Evolutionary conservation across 2,329 filamentous ascomycete genomes (phyloP).

Genomic region (Davidsoniella virescens): DNA sequence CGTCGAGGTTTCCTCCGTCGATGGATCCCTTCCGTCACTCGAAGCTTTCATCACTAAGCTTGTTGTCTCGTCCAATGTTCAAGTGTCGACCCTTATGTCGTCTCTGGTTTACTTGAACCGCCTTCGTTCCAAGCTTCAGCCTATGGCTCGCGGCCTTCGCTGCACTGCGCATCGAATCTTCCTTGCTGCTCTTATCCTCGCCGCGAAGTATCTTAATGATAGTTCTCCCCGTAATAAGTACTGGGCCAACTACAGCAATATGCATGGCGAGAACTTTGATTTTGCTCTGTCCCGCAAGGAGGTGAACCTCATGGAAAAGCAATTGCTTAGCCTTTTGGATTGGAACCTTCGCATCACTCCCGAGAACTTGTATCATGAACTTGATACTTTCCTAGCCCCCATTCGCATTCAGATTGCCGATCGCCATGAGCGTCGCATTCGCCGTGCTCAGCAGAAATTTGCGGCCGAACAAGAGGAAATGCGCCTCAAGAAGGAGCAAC

Average conservation of each 20-base stretch:
- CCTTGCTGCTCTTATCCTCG: constrained; percentile 66
- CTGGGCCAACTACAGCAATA: constrained; percentile 85
- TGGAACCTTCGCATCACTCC: constrained; percentile 83
- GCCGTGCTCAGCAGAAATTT: constrained; percentile 31
- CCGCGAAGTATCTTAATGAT: constrained; percentile 97
- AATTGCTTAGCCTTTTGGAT: constrained; percentile 83
- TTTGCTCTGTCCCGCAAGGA: constrained; percentile 92
- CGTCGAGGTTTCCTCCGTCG: constrained; percentile 29
- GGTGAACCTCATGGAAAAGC: constrained; percentile 99
- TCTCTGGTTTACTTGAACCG: constrained; percentile 84
- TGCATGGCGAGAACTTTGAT: constrained; percentile 45
- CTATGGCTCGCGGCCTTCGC: constrained; percentile 87
- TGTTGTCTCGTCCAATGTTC: constrained; percentile 84
- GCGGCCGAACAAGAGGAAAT: constrained; percentile 23
- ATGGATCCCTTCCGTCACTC: constrained; percentile 54
- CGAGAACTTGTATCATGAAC: constrained; percentile 70
- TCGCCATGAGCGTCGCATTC: constrained; percentile 33
- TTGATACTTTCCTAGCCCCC: constrained; percentile 77
- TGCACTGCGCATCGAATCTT: constrained; percentile 98
- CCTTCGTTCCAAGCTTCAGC: constrained; percentile 69
- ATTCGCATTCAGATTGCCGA: constrained; percentile 48
- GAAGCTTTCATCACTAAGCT: constrained; percentile 86
- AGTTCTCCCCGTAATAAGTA: constrained; percentile 99
- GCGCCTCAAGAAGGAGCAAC: neutral
- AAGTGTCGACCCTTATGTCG: constrained; percentile 94